A percentile compares a stretch with the other conserved stretches of the same genome.
Evolutionary conservation across 495 filamentous ascomycete species (phyloP).

Genomic region (Rhizodiscina lignyota): DNA sequence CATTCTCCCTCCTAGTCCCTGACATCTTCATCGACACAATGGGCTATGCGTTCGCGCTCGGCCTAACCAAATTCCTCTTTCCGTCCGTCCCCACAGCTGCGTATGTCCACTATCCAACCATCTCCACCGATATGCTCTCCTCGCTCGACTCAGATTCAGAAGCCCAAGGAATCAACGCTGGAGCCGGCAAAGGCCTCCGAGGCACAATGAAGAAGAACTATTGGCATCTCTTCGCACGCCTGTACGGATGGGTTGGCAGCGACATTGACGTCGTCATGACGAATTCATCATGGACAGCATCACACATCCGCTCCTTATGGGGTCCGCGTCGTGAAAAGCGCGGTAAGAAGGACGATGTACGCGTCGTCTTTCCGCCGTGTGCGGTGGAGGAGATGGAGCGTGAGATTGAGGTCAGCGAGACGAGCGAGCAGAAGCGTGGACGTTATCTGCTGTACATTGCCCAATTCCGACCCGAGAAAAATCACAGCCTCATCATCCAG

Average conservation of each 20-base stretch:
- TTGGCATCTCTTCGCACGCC: slow-evolving; percentile 67
- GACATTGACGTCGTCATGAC: slow-evolving; percentile 88
- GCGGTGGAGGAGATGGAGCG: slow-evolving; percentile 68
- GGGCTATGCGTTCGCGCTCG: slow-evolving; percentile 88
- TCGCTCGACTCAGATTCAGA: neutral
- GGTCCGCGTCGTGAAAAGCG: slow-evolving; percentile 31
- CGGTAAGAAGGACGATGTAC: slow-evolving; percentile 27
- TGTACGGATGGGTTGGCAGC: slow-evolving; percentile 68
- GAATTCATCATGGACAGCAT: slow-evolving; percentile 86
- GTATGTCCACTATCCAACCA: slow-evolving; percentile 96
- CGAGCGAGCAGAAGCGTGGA: slow-evolving; percentile 48
- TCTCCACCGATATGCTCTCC: slow-evolving; percentile 88
- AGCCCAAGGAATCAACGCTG: slow-evolving; percentile 54
- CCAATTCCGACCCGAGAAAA: slow-evolving; percentile 95
- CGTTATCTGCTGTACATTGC: slow-evolving; percentile 76
- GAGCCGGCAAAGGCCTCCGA: slow-evolving; percentile 49
- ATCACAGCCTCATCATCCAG: slow-evolving; percentile 68
- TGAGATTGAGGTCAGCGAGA: slow-evolving; percentile 47
- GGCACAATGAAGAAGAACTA: slow-evolving; percentile 59
- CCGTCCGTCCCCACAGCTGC: slow-evolving; percentile 67
- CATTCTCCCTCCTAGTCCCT: slow-evolving; percentile 79
- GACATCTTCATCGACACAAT: slow-evolving; percentile 96
- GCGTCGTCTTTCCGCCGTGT: slow-evolving; percentile 79
- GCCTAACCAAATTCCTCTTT: slow-evolving; percentile 70
- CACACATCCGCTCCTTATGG: slow-evolving; percentile 72